Base-by-base conservation (phyloP, 2,329 filamentous ascomycete genomes). In the Fusarium torulosum region DNA sequence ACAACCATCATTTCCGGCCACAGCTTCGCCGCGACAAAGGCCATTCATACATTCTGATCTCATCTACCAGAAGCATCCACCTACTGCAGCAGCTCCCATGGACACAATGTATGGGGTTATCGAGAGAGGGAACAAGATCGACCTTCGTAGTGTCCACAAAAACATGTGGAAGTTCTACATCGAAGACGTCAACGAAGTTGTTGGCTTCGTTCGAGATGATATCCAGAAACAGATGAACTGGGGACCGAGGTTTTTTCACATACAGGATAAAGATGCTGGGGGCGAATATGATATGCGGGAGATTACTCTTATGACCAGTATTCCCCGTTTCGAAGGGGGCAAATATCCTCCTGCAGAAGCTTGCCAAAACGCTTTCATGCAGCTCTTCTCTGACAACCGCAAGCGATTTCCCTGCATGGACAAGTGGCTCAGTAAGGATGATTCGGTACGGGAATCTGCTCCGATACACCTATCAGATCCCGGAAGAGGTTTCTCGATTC, bases 391-490 rank as follows among this genome's bases (percentile, higher is more conserved):
- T 1, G 40, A 50, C 1, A 78, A 78, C 53, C 57, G 31, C 14
- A 57, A 65, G 20, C 63, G 53, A 7, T 63, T 79, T 56, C 62
- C 72, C 52, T 67, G 69, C 14, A 62, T 78, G 21, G 52, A 59
- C 7, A 62, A 63, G 13, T 78, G 76, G 76, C 64, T 76, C 35
- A 44, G 29, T 13, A 64, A 63, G 20, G 54, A 59, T 11, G 54
- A 43, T 11, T 63, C 70, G 19, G 31, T 40, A 21, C 67, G 60
- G 50, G 71, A 74, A 37, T 75, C 71, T 20, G 74, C 77, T 42
- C 74, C 75, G 2, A 72, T 80, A 11, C 71, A 75, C 21, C 70
- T 70, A 14, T 61, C 72, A 8, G 64, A 71, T 9, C 29, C 37
- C 7, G 51, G 63, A 9, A 50, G 63, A 7, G 64, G 72, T 6